phyloP scores from a whole-genome alignment of 2,329 filamentous ascomycete genomes.

The Penicillium concentricum region DNA sequence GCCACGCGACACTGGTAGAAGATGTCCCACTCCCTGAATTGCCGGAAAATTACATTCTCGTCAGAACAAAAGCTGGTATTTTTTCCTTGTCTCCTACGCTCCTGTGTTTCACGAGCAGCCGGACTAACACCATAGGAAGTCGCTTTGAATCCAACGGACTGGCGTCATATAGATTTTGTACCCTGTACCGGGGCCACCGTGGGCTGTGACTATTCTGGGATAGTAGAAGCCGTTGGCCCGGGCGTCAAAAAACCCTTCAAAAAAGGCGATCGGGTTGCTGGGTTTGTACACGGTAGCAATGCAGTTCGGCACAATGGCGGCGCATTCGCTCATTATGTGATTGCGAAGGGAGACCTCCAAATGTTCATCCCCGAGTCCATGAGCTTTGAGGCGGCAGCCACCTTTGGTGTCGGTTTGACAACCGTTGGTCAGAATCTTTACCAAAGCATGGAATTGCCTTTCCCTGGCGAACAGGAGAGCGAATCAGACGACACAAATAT shows the following conservation, averaged over 20 bases:
- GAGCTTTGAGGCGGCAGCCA: slow-evolving; percentile 52
- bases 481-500: slow-evolving; percentile 10
- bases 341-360: slow-evolving; percentile 51
- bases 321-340: slow-evolving; percentile 53
- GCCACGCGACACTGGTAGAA: slow-evolving; percentile 4
- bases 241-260: slow-evolving; percentile 39
- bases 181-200: slow-evolving; percentile 39
- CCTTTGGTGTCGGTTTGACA: slow-evolving; percentile 51
- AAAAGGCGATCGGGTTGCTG: slow-evolving; percentile 53
- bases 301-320: slow-evolving; percentile 46
- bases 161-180: slow-evolving; percentile 38
- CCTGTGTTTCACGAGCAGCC: slow-evolving; percentile 8
- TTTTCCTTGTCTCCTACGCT: not conserved
- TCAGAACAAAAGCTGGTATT: slow-evolving; percentile 43
- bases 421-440: slow-evolving; percentile 52
- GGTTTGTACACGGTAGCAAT: slow-evolving; percentile 49
- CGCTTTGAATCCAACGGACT: slow-evolving; percentile 49
- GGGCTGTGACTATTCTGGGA: slow-evolving; percentile 54
- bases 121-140: slow-evolving; percentile 51
- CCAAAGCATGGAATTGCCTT: slow-evolving; percentile 28
- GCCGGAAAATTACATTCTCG: slow-evolving; percentile 51
- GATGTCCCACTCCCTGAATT: slow-evolving; percentile 38
- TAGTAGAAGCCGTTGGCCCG: slow-evolving; percentile 35
- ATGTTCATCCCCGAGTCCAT: slow-evolving; percentile 48
- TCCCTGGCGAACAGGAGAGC: slow-evolving; percentile 15